A percentile compares a stretch with the other conserved stretches of the same genome.
Evolutionary conservation across 495 filamentous ascomycete species (phyloP).

Genomic region (Talaromyces stipitatus): DNA sequence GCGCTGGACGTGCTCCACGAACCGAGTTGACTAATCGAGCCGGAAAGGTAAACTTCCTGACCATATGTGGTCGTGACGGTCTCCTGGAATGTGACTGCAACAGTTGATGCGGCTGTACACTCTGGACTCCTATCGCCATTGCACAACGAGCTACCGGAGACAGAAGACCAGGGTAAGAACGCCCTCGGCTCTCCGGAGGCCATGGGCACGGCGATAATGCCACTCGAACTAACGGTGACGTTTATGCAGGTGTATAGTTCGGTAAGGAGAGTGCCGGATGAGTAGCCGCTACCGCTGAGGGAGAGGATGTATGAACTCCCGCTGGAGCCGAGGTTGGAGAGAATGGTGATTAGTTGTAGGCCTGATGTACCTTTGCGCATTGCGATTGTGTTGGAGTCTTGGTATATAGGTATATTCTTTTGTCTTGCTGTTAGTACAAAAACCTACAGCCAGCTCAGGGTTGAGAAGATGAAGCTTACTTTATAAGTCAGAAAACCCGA

Average conservation of each 20-base stretch:
- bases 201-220: conserved; percentile 20
- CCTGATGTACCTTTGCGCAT: conserved; percentile 52
- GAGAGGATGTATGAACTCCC: conserved; percentile 35
- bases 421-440: neutral
- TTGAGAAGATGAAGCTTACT: conserved; percentile 14
- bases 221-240: conserved; percentile 19
- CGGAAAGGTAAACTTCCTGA: conserved; percentile 47
- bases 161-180: conserved; percentile 14
- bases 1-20: conserved; percentile 43
- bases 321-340: conserved; percentile 46
- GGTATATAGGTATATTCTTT: conserved; percentile 38
- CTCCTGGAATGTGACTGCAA: conserved; percentile 46
- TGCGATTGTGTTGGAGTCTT: conserved; percentile 45
- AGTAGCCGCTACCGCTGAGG: conserved; percentile 26
- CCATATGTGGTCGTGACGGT: conserved; percentile 38
- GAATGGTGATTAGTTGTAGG: conserved; percentile 45
- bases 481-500: conserved; percentile 40
- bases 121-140: neutral
- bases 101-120: conserved; percentile 17
- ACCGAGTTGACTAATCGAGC: conserved; percentile 44
- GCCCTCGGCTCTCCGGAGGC: conserved; percentile 18
- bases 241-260: conserved; percentile 17
- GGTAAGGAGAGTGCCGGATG: conserved; percentile 15
- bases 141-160: conserved; percentile 10
- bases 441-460: neutral